Evolutionary conservation across 768 basidiomycete genomes (phyloP).

Genomic region (Pisolithus marmoratus): DNA sequence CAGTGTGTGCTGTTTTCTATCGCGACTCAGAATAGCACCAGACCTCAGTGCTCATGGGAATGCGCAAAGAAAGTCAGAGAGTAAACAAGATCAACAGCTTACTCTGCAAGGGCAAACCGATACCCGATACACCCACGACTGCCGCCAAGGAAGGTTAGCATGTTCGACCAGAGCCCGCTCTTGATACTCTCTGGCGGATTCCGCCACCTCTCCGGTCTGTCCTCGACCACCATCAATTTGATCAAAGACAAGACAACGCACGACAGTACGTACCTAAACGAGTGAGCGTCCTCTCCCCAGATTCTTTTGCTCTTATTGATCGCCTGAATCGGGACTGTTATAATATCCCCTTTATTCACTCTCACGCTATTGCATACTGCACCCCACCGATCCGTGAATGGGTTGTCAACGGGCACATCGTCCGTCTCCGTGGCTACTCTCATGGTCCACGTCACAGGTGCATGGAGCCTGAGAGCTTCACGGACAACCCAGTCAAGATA

Average conservation of each 20-base stretch:
- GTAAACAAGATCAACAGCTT: constrained; percentile 23
- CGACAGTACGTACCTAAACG: constrained; percentile 42
- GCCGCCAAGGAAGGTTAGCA: constrained; percentile 53
- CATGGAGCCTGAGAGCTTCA: constrained; percentile 49
- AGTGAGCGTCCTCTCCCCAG: constrained; percentile 64
- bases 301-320: constrained; percentile 49
- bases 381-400: constrained; percentile 31
- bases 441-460: constrained; percentile 56
- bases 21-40: not conserved
- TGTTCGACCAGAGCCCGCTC: constrained; percentile 47
- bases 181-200: constrained; percentile 31
- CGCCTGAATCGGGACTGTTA: constrained; percentile 55
- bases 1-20: not conserved
- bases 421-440: constrained; percentile 45
- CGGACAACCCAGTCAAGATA: constrained; percentile 61
- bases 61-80: constrained; percentile 4
- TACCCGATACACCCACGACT: constrained; percentile 59
- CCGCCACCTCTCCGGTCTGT: constrained; percentile 51
- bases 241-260: constrained; percentile 13
- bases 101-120: constrained; percentile 57
- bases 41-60: constrained; percentile 15
- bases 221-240: constrained; percentile 18
- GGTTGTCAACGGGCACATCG: constrained; percentile 43
- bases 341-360: constrained; percentile 45
- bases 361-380: constrained; percentile 27